Percentiles rank a stretch among this genome's conserved stretches.
Conservation (phyloP, 345 rosid genomes). For the Heritiera littoralis region DNA sequence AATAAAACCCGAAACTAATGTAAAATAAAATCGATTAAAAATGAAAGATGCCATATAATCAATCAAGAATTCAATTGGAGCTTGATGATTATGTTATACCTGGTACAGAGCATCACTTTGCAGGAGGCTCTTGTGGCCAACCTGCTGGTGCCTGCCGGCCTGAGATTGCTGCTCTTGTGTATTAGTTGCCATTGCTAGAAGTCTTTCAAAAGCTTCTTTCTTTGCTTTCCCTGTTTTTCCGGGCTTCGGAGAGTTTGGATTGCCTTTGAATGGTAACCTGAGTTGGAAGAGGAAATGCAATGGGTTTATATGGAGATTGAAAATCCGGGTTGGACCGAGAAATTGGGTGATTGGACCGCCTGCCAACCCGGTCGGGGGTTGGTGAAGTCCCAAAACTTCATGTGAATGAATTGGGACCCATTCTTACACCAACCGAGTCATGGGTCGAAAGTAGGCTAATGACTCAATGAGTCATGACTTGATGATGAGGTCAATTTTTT, state of each 20-base stretch:
- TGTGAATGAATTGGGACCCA: neutral
- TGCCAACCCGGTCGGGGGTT: constrained; percentile 32
- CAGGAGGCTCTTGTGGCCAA: constrained; percentile 90
- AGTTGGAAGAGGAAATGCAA: neutral
- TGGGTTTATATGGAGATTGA: constrained; percentile 18
- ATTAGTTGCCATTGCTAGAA: constrained; percentile 47
- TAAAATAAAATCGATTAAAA: neutral
- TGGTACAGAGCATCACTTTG: constrained; percentile 93
- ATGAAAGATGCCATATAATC: neutral
- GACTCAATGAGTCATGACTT: neutral
- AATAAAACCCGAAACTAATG: neutral
- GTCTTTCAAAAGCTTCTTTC: neutral
- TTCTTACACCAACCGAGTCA: neutral
- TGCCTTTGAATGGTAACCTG: constrained; percentile 3
- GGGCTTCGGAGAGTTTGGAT: neutral
- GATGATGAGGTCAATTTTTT: neutral
- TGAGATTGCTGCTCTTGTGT: constrained; percentile 52
- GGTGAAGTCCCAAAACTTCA: constrained; percentile 19
- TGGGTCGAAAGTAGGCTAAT: neutral
- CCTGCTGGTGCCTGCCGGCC: constrained; percentile 71
- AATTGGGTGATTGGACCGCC: constrained; percentile 25
- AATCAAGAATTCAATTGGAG: neutral
- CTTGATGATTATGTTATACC: constrained; percentile 39
- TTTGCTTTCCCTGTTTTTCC: neutral
- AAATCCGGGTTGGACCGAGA: constrained; percentile 31